Evolutionary conservation across 495 filamentous ascomycete genomes (phyloP), one percentile per base, ranked within the genome.

Genomic region (Xylaria venustula): DNA sequence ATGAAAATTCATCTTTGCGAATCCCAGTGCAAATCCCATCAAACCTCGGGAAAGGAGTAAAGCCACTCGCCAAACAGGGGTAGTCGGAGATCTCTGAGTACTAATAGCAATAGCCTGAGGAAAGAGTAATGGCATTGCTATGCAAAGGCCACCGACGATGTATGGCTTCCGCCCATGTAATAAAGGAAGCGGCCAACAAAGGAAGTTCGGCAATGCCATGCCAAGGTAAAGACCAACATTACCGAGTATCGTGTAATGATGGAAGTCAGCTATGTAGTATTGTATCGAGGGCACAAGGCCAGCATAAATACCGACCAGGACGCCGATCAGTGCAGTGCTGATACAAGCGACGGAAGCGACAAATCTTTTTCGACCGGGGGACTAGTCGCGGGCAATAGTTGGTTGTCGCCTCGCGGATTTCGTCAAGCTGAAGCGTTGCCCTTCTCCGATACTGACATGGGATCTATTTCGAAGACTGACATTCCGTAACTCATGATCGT

Each of bases 91-190:
- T 47, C 87, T 71, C 47, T 67, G 71, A 14, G 68, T 51, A 42
- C 80, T 79, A 28, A 89, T 83, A 5, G 81, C 77, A 11, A 91
- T 70, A 12, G 87, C 89, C 67, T 92, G 88, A 0, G 89, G 89
- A 63, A 92, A 87, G 46, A 91, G 82, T 1, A 92, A 76, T 19
- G 88, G 87, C 73, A 91, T 79, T n/a, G 87, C 81, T 17, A 90
- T 65, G 7, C 83, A 78, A 42, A 90, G 77, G 22, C 87, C 81
- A 36, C 79, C 77, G 44, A 92, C 68, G 36, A 85, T 85, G 69
- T 92, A 92, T 7, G 87, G 86, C 70, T 91, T 91, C 34, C 88
- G 81, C 17, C 89, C 89, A 69, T 91, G 88, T 1, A 92, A 78
- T n/a, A 92, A 73, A 8, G 89, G 86, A 7, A 92, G 72, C 1